Conservation (phyloP, 192 early-diverging fungal species). For the Glomus cerebriforme region DNA sequence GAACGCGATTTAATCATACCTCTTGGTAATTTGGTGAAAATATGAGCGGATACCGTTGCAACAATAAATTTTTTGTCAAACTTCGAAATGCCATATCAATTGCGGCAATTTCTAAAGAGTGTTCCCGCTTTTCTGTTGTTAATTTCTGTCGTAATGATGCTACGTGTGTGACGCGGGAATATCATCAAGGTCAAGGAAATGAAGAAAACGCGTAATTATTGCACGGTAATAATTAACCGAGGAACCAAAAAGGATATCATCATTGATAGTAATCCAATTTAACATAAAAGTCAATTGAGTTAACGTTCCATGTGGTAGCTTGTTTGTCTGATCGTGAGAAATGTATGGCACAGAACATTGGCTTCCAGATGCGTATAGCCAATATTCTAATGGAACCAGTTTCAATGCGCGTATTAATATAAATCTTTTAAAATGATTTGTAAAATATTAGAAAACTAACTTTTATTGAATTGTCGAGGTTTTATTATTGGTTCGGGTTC, state of each 20-base stretch:
- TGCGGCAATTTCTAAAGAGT: conserved; percentile 20
- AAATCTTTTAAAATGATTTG: not conserved
- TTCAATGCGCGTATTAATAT: not conserved
- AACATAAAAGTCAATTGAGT: conserved; percentile 14
- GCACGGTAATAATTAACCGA: not conserved
- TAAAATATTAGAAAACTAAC: not conserved
- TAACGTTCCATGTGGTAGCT: conserved; percentile 2
- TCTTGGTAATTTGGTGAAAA: conserved; percentile 15
- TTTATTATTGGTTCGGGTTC: not conserved
- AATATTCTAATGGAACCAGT: conserved; percentile 3
- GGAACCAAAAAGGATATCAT: conserved; percentile 27
- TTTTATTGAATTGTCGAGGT: conserved; percentile 18
- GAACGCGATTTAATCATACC: not conserved
- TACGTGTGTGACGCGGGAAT: conserved; percentile 23
- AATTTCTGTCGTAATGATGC: conserved; percentile 12
- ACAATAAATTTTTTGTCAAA: conserved; percentile 17
- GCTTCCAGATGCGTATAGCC: conserved; percentile 12
- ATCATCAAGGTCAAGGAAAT: conserved; percentile 9
- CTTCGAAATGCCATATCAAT: conserved; percentile 29
- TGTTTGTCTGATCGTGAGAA: not conserved
- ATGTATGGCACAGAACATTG: not conserved
- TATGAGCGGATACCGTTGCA: conserved; percentile 16
- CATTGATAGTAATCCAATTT: conserved; percentile 23
- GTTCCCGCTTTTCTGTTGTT: not conserved
- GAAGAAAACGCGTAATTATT: not conserved